phyloP scores from a whole-genome alignment of 2,329 filamentous ascomycete species.

The Akanthomyces uredinophilus region DNA sequence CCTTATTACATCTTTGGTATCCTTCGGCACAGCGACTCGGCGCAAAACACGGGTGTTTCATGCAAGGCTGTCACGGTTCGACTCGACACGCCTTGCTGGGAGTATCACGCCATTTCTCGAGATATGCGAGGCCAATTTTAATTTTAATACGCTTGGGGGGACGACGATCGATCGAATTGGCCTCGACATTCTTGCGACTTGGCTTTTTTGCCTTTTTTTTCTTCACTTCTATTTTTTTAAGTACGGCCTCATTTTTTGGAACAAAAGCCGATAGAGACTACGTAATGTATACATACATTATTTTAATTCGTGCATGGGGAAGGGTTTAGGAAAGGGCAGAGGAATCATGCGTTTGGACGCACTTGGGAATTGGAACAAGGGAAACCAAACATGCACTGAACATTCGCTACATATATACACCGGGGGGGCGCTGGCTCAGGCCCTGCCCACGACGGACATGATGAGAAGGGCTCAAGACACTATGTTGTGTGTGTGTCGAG shows the following conservation, averaged over 20 bases:
- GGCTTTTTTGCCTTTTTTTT: conserved; percentile 4
- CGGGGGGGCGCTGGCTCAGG: neutral
- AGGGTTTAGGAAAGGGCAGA: conserved; percentile 23
- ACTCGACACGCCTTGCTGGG: neutral
- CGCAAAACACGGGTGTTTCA: conserved; percentile 27
- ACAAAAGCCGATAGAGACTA: conserved; percentile 31
- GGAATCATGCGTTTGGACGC: conserved; percentile 24
- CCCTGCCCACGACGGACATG: conserved; percentile 9
- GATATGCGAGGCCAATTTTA: conserved; percentile 8
- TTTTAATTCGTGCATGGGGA: conserved; percentile 32
- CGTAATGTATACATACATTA: conserved; percentile 35
- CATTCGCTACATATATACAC: conserved; percentile 15
- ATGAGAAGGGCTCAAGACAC: conserved; percentile 2
- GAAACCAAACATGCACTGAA: conserved; percentile 14
- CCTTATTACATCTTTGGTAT: conserved; percentile 35
- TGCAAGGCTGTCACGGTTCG: neutral
- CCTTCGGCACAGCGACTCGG: conserved; percentile 37
- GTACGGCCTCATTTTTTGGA: conserved; percentile 26
- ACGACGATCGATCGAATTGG: conserved; percentile 1
- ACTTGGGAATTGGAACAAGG: neutral
- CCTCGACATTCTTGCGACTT: neutral
- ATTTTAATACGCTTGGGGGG: conserved; percentile 12
- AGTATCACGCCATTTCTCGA: conserved; percentile 3
- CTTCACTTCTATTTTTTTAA: conserved; percentile 14
- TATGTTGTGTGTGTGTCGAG: neutral